phyloP scores from a whole-genome alignment of 2,329 filamentous ascomycete species.

The Stagonosporopsis rhizophila region DNA sequence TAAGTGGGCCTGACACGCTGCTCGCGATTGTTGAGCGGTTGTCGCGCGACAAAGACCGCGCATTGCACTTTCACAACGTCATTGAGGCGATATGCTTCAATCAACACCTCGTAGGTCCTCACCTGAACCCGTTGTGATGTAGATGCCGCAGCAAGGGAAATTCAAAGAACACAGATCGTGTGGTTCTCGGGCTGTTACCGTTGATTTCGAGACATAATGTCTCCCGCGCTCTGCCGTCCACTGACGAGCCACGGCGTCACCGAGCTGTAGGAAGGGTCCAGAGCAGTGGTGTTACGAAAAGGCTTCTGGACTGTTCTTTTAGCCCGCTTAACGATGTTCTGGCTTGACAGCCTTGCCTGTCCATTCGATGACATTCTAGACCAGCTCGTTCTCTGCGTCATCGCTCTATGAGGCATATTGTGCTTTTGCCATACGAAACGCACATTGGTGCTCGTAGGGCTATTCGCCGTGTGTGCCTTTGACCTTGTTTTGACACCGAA shows the following conservation, averaged over 20 bases:
- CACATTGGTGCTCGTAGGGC: neutral
- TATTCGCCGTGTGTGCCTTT: neutral
- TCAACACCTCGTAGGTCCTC: neutral
- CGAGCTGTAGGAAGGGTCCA: neutral
- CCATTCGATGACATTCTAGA: neutral
- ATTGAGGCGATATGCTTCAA: slow-evolving; percentile 22
- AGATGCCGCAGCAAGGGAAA: neutral
- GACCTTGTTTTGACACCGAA: neutral
- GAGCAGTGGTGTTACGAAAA: neutral
- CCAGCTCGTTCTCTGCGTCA: slow-evolving; percentile 11
- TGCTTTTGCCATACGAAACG: neutral
- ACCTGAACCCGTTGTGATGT: neutral
- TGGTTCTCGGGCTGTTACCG: slow-evolving; percentile 5
- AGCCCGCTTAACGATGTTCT: slow-evolving; percentile 1
- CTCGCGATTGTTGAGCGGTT: neutral
- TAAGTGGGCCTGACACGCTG: slow-evolving; percentile 11
- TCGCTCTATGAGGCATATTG: slow-evolving; percentile 1
- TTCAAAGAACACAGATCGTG: neutral
- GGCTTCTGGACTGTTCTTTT: slow-evolving; percentile 19
- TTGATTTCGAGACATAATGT: neutral
- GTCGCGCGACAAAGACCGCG: slow-evolving; percentile 5
- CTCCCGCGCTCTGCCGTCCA: neutral
- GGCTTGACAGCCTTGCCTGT: neutral
- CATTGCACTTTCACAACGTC: slow-evolving; percentile 20
- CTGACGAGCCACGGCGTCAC: slow-evolving; percentile 12